Percentiles rank a stretch among this genome's conserved stretches.
phyloP scores from a whole-genome alignment of 768 basidiomycete species.

The Candolleomyces efflorescens region DNA sequence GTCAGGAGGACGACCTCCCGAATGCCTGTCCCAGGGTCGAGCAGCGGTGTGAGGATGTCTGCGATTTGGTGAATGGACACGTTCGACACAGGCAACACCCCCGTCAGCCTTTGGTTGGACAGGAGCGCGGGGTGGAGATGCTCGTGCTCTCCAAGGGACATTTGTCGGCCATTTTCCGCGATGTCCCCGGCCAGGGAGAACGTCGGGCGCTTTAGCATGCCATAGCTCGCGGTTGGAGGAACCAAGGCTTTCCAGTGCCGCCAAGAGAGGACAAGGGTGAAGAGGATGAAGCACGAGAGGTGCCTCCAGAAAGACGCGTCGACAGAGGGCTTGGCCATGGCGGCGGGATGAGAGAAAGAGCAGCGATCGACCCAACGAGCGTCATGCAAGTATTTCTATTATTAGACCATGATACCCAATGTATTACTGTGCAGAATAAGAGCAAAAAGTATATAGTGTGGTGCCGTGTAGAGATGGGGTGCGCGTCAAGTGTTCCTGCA shows the following conservation, averaged over 20 bases:
- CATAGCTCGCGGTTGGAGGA: not conserved
- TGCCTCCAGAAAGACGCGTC: not conserved
- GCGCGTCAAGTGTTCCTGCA: not conserved
- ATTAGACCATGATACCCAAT: slow-evolving; percentile 1
- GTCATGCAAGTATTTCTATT: not conserved
- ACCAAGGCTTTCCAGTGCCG: not conserved
- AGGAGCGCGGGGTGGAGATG: not conserved
- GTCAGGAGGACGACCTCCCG: not conserved
- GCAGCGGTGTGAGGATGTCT: not conserved
- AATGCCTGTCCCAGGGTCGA: not conserved
- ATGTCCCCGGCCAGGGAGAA: not conserved
- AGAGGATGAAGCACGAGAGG: not conserved
- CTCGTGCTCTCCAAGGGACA: not conserved
- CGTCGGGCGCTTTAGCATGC: not conserved
- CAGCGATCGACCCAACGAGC: not conserved
- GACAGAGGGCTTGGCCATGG: not conserved
- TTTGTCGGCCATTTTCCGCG: not conserved
- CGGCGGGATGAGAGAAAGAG: not conserved
- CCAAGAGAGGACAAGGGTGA: not conserved
- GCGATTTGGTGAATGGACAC: slow-evolving; percentile 1
- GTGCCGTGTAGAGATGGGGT: not conserved
- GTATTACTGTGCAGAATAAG: not conserved
- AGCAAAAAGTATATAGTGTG: not conserved
- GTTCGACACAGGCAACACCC: not conserved
- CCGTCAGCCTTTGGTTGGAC: not conserved